These are phyloP conservation scores for Alternaria tenuissima DNA, from an alignment of 2,329 filamentous ascomycete genomes.

Conservation along the genomic window DNA sequence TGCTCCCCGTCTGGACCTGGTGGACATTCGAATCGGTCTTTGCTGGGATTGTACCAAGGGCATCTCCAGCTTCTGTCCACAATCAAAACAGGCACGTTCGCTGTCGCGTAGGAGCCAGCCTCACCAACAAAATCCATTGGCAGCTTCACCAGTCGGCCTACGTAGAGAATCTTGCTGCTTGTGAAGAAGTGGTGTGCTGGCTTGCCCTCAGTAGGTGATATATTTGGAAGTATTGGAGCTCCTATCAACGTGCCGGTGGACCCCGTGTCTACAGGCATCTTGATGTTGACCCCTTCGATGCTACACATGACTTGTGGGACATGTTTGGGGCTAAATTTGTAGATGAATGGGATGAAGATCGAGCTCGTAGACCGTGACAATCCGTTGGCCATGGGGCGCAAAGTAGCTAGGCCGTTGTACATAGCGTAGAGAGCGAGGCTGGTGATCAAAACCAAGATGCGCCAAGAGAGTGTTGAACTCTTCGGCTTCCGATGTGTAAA, in stretches of 20 bases:
- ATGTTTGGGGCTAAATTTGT: slow-evolving; percentile 36
- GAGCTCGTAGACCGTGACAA: slow-evolving; percentile 30
- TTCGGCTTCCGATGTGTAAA: slow-evolving; percentile 4
- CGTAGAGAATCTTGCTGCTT: slow-evolving; percentile 47
- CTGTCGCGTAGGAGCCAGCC: slow-evolving; percentile 28
- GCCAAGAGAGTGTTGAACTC: slow-evolving; percentile 35
- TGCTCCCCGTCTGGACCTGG: slow-evolving; percentile 36
- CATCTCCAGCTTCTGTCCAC: slow-evolving; percentile 47
- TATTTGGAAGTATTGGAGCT: slow-evolving; percentile 40
- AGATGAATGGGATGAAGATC: slow-evolving; percentile 46
- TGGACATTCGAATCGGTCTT: slow-evolving; percentile 41
- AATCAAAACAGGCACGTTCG: slow-evolving; percentile 40
- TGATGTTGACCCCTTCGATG: slow-evolving; percentile 36
- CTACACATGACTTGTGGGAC: slow-evolving; percentile 40
- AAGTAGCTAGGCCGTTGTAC: slow-evolving; percentile 13
- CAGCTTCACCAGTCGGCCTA: slow-evolving; percentile 41
- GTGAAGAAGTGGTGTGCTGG: slow-evolving; percentile 46
- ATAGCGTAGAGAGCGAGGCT: slow-evolving; percentile 18
- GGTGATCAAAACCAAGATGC: slow-evolving; percentile 14
- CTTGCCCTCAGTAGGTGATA: slow-evolving; percentile 32
- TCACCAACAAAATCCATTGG: slow-evolving; percentile 38
- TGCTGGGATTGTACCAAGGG: slow-evolving; percentile 45
- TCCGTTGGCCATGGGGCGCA: slow-evolving; percentile 19
- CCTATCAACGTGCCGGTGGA: slow-evolving; percentile 48
- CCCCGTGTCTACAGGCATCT: slow-evolving; percentile 48